Evolutionary conservation across 164 flowering plant species (phyloP).

Genomic region (Echeveria elegans): DNA sequence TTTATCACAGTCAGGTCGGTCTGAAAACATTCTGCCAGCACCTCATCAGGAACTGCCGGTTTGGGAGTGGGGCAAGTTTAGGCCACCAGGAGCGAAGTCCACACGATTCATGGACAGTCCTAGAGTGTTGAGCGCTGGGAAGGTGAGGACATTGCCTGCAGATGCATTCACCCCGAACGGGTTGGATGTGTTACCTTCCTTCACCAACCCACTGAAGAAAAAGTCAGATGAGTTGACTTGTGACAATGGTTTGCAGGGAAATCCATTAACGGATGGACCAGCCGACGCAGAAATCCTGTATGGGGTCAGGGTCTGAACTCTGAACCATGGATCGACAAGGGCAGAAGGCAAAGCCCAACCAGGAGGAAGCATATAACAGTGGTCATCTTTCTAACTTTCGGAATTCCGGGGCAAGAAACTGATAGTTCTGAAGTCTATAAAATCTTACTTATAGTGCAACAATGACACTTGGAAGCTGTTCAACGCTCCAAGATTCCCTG

Average conservation of each 20-base stretch:
- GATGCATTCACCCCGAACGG: slow-evolving; percentile 24
- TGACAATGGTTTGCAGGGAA: slow-evolving; percentile 56
- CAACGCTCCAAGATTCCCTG: neutral
- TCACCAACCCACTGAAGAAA: slow-evolving; percentile 43
- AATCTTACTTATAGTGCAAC: neutral
- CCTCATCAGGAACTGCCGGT: slow-evolving; percentile 47
- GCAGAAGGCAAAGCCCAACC: slow-evolving; percentile 10
- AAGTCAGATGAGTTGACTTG: slow-evolving; percentile 45
- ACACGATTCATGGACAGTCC: slow-evolving; percentile 69
- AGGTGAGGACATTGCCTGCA: slow-evolving; percentile 31
- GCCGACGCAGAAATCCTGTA: slow-evolving; percentile 70
- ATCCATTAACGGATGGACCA: slow-evolving; percentile 34
- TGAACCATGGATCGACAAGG: slow-evolving; percentile 15
- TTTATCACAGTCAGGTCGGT: slow-evolving; percentile 26
- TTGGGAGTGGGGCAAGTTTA: slow-evolving; percentile 55
- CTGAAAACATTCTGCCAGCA: slow-evolving; percentile 43
- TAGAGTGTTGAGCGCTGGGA: slow-evolving; percentile 62
- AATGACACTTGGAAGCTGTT: neutral
- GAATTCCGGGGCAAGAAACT: neutral
- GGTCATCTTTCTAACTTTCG: neutral
- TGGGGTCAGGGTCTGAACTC: slow-evolving; percentile 50
- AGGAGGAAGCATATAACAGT: slow-evolving; percentile 9
- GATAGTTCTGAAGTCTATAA: neutral
- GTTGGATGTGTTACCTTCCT: slow-evolving; percentile 37
- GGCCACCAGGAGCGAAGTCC: slow-evolving; percentile 48